These are phyloP conservation scores for Cladosporium oxysporum DNA, from an alignment of 2,329 filamentous ascomycete genomes.

Conservation along the genomic window DNA sequence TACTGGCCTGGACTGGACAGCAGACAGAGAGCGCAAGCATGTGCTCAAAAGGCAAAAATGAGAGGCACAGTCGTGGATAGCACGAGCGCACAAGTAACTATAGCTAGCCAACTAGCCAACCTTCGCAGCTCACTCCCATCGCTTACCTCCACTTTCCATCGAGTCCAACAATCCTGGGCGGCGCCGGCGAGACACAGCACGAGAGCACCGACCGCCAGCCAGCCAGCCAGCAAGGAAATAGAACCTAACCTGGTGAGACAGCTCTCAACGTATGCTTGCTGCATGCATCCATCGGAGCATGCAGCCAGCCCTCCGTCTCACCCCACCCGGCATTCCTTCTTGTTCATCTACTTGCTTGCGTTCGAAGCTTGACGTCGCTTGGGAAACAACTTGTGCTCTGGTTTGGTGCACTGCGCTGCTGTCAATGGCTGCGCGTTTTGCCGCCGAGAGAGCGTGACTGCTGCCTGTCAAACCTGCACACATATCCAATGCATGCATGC, in stretches of 20 bases:
- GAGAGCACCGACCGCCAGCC: not conserved
- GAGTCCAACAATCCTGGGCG: not conserved
- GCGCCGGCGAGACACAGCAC: not conserved
- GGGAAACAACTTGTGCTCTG: not conserved
- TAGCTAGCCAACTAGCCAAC: not conserved
- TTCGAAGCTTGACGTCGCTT: not conserved
- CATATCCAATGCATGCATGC: not conserved
- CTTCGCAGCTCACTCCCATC: conserved; percentile 4
- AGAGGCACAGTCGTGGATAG: not conserved
- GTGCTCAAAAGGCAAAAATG: not conserved
- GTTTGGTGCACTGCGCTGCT: not conserved
- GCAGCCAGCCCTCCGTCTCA: not conserved
- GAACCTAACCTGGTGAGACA: not conserved
- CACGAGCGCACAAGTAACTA: not conserved
- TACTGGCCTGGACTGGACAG: not conserved
- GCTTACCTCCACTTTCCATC: not conserved
- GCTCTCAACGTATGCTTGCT: not conserved
- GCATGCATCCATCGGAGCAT: not conserved
- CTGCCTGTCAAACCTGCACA: not conserved
- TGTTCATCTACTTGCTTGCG: too few relatives aligned
- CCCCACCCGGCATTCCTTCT: not conserved
- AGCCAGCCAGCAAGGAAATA: not conserved
- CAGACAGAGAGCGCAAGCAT: not conserved
- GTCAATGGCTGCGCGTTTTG: too few relatives aligned
- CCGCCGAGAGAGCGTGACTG: not conserved